Percentiles rank a stretch among this genome's conserved stretches.
These are phyloP conservation scores for Chalaropsis ovoidea DNA, from an alignment of 2,329 filamentous ascomycete genomes.

Conservation along the genomic window DNA sequence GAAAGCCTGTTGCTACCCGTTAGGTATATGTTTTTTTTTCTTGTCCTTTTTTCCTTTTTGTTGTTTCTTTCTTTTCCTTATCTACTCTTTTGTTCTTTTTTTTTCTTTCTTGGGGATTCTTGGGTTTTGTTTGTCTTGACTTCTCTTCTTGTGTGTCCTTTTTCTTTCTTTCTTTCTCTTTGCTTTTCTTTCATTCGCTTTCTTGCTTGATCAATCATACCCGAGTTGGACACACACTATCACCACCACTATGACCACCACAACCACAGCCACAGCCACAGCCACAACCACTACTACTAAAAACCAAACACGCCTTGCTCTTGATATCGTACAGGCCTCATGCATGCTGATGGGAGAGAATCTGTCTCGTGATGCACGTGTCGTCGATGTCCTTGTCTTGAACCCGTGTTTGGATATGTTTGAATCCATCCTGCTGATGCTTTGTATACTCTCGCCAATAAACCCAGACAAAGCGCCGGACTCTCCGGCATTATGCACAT, in stretches of 20 bases:
- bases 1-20: not conserved
- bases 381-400: not conserved
- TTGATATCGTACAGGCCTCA: not conserved
- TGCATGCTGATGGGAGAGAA: too few relatives aligned
- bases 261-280: not conserved
- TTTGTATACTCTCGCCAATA: not conserved
- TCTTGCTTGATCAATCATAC: slow-evolving; percentile 25
- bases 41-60: slow-evolving; percentile 3
- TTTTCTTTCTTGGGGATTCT: slow-evolving; percentile 16
- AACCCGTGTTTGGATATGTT: not conserved
- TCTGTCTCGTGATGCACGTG: not conserved
- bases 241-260: not conserved
- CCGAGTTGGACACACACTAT: slow-evolving; percentile 21
- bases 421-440: not conserved
- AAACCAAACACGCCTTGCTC: not conserved
- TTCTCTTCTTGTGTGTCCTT: slow-evolving; percentile 19
- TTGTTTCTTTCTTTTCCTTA: slow-evolving; percentile 8
- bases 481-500: not conserved
- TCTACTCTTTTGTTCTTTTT: slow-evolving; percentile 15
- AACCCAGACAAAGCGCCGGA: not conserved
- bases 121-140: slow-evolving; percentile 11
- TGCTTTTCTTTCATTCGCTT: slow-evolving; percentile 12
- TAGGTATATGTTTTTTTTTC: slow-evolving; percentile 15
- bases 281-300: not conserved
- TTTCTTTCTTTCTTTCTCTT: not conserved